phyloP scores from a whole-genome alignment of 2,329 filamentous ascomycete species.

The Sporothrix luriei region DNA sequence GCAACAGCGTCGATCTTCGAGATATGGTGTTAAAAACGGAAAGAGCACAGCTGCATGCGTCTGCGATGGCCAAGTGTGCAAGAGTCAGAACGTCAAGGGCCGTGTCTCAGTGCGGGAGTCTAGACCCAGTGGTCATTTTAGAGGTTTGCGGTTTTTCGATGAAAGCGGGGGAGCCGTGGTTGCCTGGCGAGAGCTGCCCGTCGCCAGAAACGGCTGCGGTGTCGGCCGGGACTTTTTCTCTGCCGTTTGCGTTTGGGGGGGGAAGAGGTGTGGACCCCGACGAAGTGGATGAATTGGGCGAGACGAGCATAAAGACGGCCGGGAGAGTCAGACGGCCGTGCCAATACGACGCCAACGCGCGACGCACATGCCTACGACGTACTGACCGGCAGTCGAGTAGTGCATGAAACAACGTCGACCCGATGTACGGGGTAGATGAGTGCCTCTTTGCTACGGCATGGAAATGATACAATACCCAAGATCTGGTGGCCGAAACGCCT shows the following conservation, averaged over 20 bases:
- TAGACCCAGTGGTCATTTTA: neutral
- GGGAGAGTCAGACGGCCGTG: neutral
- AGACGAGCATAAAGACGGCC: neutral
- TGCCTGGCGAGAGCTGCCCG: too few relatives aligned
- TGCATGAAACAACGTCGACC: neutral
- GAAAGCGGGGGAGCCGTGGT: too few relatives aligned
- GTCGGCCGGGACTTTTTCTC: neutral
- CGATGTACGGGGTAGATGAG: too few relatives aligned
- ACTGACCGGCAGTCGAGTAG: neutral
- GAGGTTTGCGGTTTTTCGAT: too few relatives aligned
- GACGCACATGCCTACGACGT: too few relatives aligned
- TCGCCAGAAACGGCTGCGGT: neutral
- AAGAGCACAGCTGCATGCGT: neutral
- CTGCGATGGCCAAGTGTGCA: neutral
- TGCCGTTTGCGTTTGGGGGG: neutral
- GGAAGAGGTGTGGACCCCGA: too few relatives aligned
- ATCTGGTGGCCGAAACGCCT: neutral
- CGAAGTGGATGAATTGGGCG: neutral
- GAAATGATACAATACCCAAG: neutral
- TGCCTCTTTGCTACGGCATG: too few relatives aligned
- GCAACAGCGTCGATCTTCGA: neutral
- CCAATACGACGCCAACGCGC: neutral
- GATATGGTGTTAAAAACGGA: neutral
- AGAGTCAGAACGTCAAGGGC: neutral
- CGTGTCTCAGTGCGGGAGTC: neutral